Evolutionary conservation across 176 grass and related monocot species (phyloP).

Genomic region (Themeda triandra): DNA sequence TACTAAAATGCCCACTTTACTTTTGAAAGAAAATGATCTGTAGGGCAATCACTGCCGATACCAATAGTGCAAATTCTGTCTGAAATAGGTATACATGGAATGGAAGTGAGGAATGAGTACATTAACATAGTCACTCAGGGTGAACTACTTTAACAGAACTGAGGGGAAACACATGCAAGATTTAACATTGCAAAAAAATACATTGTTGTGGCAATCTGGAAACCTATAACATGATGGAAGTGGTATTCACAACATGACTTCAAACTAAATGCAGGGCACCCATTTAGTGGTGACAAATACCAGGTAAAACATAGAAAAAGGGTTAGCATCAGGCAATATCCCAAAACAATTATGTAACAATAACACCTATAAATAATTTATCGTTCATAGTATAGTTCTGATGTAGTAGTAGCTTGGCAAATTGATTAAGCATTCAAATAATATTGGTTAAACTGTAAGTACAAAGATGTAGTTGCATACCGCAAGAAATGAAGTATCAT

Average conservation of each 20-base stretch:
- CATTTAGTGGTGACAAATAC: neutral
- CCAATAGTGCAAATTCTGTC: neutral
- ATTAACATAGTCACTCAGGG: neutral
- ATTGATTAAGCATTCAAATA: conserved; percentile 5
- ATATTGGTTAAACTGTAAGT: neutral
- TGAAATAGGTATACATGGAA: neutral
- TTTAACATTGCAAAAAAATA: neutral
- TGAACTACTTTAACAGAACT: neutral
- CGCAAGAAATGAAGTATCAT: conserved; percentile 95
- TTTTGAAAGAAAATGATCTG: neutral
- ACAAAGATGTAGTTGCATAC: conserved; percentile 42
- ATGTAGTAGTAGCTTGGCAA: neutral
- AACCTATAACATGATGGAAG: neutral
- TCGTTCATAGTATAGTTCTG: conserved; percentile 4
- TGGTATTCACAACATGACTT: neutral
- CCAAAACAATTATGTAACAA: neutral
- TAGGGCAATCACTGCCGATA: neutral
- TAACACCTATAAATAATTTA: neutral
- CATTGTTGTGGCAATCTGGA: neutral
- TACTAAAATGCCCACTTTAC: neutral
- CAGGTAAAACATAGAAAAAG: neutral
- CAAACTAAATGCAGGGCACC: conserved; percentile 3
- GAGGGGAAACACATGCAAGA: neutral
- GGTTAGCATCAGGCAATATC: neutral
- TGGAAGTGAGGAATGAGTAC: neutral